Evolutionary conservation across 495 filamentous ascomycete species (phyloP).

Genomic region (Talaromyces nanjingensis): DNA sequence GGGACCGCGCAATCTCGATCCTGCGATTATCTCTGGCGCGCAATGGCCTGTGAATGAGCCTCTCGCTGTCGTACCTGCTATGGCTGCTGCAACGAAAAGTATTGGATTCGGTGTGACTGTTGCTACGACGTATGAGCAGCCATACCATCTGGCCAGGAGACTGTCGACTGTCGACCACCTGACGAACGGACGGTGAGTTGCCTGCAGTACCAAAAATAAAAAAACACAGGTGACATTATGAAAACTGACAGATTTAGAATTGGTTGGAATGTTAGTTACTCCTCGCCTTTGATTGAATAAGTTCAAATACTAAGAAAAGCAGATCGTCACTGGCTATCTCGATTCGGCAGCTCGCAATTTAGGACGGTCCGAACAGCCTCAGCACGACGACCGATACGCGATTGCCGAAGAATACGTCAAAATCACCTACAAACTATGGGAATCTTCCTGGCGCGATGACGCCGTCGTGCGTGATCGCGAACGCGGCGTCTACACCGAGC

Average conservation of each 20-base stretch:
- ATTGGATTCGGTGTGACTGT: constrained; percentile 66
- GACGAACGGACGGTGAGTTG: constrained; percentile 46
- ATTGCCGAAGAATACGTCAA: constrained; percentile 62
- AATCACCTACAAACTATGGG: constrained; percentile 63
- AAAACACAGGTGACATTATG: neutral
- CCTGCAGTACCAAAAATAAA: too few relatives aligned
- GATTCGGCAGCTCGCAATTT: constrained; percentile 61
- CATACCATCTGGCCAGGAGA: constrained; percentile 60
- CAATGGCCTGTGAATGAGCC: constrained; percentile 62
- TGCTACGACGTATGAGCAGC: constrained; percentile 63
- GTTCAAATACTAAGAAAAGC: neutral
- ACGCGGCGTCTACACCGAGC: constrained; percentile 52
- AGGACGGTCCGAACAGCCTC: constrained; percentile 44
- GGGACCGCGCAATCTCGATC: constrained; percentile 48
- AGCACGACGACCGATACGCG: constrained; percentile 63
- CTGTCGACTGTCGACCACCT: constrained; percentile 63
- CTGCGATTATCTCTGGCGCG: constrained; percentile 51
- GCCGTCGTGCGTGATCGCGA: constrained; percentile 52
- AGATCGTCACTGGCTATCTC: constrained; percentile 59
- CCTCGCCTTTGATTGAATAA: neutral
- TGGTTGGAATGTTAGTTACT: constrained; percentile 46
- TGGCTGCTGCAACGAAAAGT: constrained; percentile 49
- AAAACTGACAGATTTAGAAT: constrained; percentile 18
- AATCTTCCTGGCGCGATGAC: constrained; percentile 63
- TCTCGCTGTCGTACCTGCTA: constrained; percentile 35